Conservation (phyloP, 768 basidiomycete species). For the Agaricus blazei region DNA sequence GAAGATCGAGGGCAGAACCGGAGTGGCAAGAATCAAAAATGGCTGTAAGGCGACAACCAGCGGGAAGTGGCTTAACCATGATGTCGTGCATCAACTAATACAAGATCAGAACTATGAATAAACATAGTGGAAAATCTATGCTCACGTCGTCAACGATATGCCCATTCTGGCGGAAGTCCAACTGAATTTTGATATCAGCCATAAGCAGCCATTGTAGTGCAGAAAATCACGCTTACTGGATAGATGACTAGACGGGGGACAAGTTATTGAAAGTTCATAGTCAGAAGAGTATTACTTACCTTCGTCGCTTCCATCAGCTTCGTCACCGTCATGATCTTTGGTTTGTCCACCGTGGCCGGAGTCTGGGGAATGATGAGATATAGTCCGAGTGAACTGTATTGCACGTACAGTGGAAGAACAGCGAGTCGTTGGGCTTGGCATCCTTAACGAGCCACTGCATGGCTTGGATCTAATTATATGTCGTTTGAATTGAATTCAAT, state of each 20-base stretch:
- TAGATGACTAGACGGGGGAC: slow-evolving; percentile 61
- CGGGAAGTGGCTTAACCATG: slow-evolving; percentile 75
- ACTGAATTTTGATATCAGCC: slow-evolving; percentile 18
- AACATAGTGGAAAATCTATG: slow-evolving; percentile 10
- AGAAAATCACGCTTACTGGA: slow-evolving; percentile 54
- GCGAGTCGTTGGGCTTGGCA: slow-evolving; percentile 76
- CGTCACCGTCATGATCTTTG: slow-evolving; percentile 77
- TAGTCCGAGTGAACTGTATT: not conserved
- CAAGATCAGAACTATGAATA: not conserved
- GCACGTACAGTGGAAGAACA: slow-evolving; percentile 83
- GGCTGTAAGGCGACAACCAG: slow-evolving; percentile 84
- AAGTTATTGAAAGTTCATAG: not conserved
- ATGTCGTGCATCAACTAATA: slow-evolving; percentile 66
- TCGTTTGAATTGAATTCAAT: not conserved
- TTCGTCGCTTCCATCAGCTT: slow-evolving; percentile 82
- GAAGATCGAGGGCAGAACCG: slow-evolving; percentile 79
- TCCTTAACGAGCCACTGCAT: slow-evolving; percentile 91
- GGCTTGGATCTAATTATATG: slow-evolving; percentile 49
- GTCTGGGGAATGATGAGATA: slow-evolving; percentile 35
- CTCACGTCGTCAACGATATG: slow-evolving; percentile 89
- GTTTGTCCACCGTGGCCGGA: slow-evolving; percentile 95
- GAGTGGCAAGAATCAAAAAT: slow-evolving; percentile 86
- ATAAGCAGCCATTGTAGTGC: not conserved
- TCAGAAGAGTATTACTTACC: slow-evolving; percentile 28
- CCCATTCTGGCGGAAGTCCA: slow-evolving; percentile 51